Evolutionary conservation across 352 stramenopile genomes (phyloP).

Genomic region (Phytophthora hybrid): DNA sequence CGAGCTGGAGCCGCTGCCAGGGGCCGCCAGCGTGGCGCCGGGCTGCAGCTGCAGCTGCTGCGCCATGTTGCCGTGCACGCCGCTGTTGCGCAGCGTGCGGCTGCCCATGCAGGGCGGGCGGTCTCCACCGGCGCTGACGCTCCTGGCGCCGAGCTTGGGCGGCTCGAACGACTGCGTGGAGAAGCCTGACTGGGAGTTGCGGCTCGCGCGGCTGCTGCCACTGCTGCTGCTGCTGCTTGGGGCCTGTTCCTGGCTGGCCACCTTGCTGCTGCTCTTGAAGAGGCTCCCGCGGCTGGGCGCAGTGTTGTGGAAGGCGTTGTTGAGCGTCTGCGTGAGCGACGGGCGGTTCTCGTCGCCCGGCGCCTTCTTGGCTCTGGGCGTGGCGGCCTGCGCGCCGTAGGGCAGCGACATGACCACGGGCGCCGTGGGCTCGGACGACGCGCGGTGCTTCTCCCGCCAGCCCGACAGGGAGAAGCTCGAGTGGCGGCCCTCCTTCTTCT

Average conservation of each 20-base stretch:
- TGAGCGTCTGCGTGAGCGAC: slow-evolving; percentile 40
- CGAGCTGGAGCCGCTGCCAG: slow-evolving; percentile 1
- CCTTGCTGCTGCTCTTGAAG: slow-evolving; percentile 23
- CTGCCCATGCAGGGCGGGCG: slow-evolving; percentile 27
- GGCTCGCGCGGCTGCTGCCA: slow-evolving; percentile 20
- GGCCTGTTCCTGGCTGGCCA: slow-evolving; percentile 8
- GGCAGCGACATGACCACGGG: slow-evolving; percentile 51
- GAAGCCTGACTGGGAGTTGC: slow-evolving; percentile 32
- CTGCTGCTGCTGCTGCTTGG: slow-evolving; percentile 10
- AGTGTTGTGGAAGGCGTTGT: slow-evolving; percentile 32
- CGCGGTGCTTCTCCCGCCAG: slow-evolving; percentile 59
- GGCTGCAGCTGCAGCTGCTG: slow-evolving; percentile 22
- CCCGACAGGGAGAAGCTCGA: slow-evolving; percentile 64
- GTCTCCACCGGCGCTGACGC: slow-evolving; percentile 37
- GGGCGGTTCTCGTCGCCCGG: slow-evolving; percentile 28
- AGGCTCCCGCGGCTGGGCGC: slow-evolving; percentile 33
- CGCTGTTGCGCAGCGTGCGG: slow-evolving; percentile 34
- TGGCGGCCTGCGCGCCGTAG: slow-evolving; percentile 46
- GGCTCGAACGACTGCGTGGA: slow-evolving; percentile 41
- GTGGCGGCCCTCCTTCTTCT: slow-evolving; percentile 59
- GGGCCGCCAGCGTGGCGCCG: slow-evolving; percentile 10
- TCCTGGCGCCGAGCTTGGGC: slow-evolving; percentile 40
- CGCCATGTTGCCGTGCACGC: slow-evolving; percentile 37
- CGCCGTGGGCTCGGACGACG: slow-evolving; percentile 31
- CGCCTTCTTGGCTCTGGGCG: slow-evolving; percentile 37